Evolutionary conservation across 805 yeast species (phyloP).

Genomic region (Candida silvicultrix): DNA sequence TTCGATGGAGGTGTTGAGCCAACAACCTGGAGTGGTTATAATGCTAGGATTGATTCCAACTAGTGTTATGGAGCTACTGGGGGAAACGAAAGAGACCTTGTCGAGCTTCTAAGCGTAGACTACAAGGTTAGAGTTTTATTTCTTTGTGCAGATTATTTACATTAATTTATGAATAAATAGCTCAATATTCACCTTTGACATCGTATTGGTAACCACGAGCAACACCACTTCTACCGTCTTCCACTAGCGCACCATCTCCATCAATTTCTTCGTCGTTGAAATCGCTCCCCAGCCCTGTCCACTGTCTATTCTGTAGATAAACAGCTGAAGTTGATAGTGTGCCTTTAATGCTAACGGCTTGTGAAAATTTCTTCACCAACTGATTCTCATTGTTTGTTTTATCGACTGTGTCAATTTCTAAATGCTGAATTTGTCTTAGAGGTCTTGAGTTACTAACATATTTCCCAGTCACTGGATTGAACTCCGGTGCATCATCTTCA

Average conservation of each 20-base stretch:
- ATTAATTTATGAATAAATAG: neutral
- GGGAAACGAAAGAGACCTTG: too few relatives aligned
- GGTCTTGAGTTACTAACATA: conserved; percentile 70
- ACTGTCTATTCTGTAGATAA: conserved; percentile 60
- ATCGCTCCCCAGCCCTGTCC: conserved; percentile 94
- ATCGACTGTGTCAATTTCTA: conserved; percentile 46
- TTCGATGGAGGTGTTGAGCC: too few relatives aligned
- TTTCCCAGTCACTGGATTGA: conserved; percentile 84
- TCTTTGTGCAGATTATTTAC: neutral
- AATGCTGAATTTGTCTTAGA: conserved; percentile 56
- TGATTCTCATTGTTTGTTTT: conserved; percentile 26
- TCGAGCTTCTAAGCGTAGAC: too few relatives aligned
- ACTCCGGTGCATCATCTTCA: conserved; percentile 66
- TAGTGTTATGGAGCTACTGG: too few relatives aligned
- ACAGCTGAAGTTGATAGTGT: conserved; percentile 89
- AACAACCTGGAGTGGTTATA: too few relatives aligned
- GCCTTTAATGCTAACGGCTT: conserved; percentile 57
- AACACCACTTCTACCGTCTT: conserved; percentile 79
- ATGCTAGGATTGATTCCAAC: too few relatives aligned
- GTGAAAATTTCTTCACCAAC: conserved; percentile 50
- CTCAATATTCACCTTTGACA: conserved; percentile 3
- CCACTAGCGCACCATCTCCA: conserved; percentile 67
- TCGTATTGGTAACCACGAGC: conserved; percentile 77
- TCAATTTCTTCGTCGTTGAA: conserved; percentile 38
- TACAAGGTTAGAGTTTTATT: too few relatives aligned